A percentile compares a stretch with the other conserved stretches of the same genome.
Evolutionary conservation across 1,284 basidiomycete genomes (phyloP).

Genomic region (Irpex lacteus): DNA sequence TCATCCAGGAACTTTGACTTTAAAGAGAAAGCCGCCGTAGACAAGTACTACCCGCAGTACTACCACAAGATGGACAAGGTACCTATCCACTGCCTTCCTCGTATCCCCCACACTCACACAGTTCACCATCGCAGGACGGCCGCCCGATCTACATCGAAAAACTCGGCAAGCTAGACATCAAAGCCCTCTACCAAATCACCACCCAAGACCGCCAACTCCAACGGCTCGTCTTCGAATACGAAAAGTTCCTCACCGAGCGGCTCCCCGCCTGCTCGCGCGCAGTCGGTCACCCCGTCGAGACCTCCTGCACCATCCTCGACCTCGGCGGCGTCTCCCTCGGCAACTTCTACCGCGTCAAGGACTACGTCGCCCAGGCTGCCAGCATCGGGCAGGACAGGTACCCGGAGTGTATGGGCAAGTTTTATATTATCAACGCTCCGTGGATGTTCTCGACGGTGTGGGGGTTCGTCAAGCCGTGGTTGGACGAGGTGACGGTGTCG

Average conservation of each 20-base stretch:
- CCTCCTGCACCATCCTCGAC: conserved; percentile 98
- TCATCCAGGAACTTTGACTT: conserved; percentile 80
- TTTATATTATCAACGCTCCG: conserved; percentile 95
- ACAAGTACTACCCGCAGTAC: conserved; percentile 94
- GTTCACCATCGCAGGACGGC: conserved; percentile 64
- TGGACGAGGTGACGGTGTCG: conserved; percentile 91
- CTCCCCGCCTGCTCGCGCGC: conserved; percentile 80
- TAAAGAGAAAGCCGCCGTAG: conserved; percentile 79
- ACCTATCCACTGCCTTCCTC: conserved; percentile 11
- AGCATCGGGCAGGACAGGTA: conserved; percentile 90
- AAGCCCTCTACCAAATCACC: conserved; percentile 78
- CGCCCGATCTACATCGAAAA: conserved; percentile 95
- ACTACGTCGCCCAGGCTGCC: conserved; percentile 83
- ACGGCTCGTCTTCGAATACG: conserved; percentile 92
- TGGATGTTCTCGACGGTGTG: conserved; percentile 92
- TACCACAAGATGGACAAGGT: conserved; percentile 97
- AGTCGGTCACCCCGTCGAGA: conserved; percentile 88
- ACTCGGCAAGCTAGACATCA: conserved; percentile 88
- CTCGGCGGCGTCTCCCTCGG: conserved; percentile 79
- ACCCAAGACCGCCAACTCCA: conserved; percentile 88
- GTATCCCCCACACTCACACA: background rate
- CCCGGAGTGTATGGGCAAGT: conserved; percentile 94
- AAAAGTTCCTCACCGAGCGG: conserved; percentile 79
- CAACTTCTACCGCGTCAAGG: conserved; percentile 90
- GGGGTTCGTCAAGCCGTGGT: conserved; percentile 88